Evolutionary conservation across 345 rosid genomes (phyloP).

Genomic region (Citrus trifoliata): DNA sequence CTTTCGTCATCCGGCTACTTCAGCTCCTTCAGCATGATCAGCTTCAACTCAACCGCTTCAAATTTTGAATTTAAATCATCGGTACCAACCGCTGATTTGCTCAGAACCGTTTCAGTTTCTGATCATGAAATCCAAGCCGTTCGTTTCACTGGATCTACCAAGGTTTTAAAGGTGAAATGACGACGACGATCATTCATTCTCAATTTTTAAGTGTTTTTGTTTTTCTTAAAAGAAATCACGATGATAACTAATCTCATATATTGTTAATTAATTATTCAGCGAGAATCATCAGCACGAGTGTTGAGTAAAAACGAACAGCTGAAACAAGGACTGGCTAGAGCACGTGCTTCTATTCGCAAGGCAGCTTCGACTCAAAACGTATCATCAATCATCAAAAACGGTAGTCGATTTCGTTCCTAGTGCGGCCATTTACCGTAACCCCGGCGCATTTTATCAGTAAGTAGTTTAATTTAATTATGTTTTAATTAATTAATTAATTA

Average conservation of each 20-base stretch:
- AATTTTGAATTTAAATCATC: slow-evolving; percentile 15
- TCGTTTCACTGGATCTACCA: slow-evolving; percentile 13
- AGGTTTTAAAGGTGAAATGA: slow-evolving; percentile 7
- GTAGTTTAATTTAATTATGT: slow-evolving; percentile 10
- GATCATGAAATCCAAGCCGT: slow-evolving; percentile 34
- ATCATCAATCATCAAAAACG: slow-evolving; percentile 19
- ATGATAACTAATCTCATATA: not conserved
- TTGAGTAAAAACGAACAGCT: slow-evolving; percentile 10
- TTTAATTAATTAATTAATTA: not conserved
- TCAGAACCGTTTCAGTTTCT: slow-evolving; percentile 16
- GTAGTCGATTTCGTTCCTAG: slow-evolving; percentile 17
- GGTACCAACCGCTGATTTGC: slow-evolving; percentile 26
- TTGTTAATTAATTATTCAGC: not conserved
- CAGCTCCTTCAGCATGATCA: slow-evolving; percentile 17
- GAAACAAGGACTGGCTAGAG: slow-evolving; percentile 52
- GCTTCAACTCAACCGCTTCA: slow-evolving; percentile 13
- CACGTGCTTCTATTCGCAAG: slow-evolving; percentile 55
- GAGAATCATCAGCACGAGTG: not conserved
- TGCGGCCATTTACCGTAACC: slow-evolving; percentile 45
- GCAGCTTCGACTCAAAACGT: slow-evolving; percentile 36
- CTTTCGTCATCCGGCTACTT: slow-evolving; percentile 19
- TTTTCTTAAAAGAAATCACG: no score
- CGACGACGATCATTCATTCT: not conserved
- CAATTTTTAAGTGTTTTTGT: no score
- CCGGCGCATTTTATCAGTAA: slow-evolving; percentile 58